phyloP scores from a whole-genome alignment of 2,329 filamentous ascomycete genomes.

The Venturia pyrina region DNA sequence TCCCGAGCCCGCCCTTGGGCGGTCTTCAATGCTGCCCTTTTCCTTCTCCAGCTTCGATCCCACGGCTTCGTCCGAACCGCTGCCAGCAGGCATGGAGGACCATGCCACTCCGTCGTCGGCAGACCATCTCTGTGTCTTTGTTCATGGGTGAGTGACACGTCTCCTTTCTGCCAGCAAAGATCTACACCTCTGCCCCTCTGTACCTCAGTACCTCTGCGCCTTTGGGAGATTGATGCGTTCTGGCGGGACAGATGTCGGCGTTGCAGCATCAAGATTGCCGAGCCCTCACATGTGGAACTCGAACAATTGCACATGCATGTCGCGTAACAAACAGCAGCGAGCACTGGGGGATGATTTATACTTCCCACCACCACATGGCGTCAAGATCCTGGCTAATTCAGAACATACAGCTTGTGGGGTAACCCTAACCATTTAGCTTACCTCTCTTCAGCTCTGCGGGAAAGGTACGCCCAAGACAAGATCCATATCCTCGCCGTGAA shows the following conservation, averaged over 20 bases:
- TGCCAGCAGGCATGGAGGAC: constrained; percentile 6
- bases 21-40: background rate
- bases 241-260: background rate
- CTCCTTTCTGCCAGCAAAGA: background rate
- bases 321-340: background rate
- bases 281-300: background rate
- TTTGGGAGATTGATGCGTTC: background rate
- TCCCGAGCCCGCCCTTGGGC: background rate
- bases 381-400: background rate
- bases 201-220: too few species aligned
- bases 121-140: constrained; percentile 9
- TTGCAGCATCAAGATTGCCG: background rate
- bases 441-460: constrained; percentile 55
- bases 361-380: background rate
- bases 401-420: constrained; percentile 61
- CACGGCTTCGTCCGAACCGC: background rate
- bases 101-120: background rate
- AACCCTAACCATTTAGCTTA: constrained; percentile 64
- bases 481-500: constrained; percentile 63
- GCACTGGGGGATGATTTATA: background rate
- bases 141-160: constrained; percentile 9
- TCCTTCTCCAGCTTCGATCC: constrained; percentile 5
- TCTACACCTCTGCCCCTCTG: background rate
- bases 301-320: background rate
- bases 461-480: constrained; percentile 49